Evolutionary conservation across 805 yeast species (phyloP).

Genomic region (Priceomyces castillae): DNA sequence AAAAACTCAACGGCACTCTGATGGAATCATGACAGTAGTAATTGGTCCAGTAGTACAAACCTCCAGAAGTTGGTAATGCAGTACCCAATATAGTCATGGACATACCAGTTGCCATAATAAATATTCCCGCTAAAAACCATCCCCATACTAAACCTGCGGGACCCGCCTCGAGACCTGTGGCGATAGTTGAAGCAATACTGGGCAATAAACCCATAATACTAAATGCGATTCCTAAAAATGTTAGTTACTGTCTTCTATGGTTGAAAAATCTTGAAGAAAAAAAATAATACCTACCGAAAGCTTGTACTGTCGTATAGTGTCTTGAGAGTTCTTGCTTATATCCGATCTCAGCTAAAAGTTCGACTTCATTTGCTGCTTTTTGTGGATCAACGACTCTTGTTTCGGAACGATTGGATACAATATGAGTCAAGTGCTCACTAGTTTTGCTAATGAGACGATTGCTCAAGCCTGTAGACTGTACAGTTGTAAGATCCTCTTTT

Average conservation of each 20-base stretch:
- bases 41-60: conserved; percentile 50
- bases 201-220: conserved; percentile 72
- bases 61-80: conserved; percentile 75
- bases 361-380: conserved; percentile 16
- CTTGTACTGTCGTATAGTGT: conserved; percentile 58
- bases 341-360: conserved; percentile 53
- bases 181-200: conserved; percentile 55
- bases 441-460: conserved; percentile 6
- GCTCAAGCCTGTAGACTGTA: not conserved
- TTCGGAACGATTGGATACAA: conserved; percentile 18
- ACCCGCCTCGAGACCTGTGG: conserved; percentile 57
- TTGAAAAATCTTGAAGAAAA: no score
- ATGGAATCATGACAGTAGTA: conserved; percentile 57
- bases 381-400: conserved; percentile 18
- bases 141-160: conserved; percentile 71
- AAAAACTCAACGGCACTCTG: conserved; percentile 53
- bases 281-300: conserved; percentile 46
- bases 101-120: conserved; percentile 57
- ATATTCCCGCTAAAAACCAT: conserved; percentile 59
- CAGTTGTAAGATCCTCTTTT: not conserved
- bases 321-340: conserved; percentile 67
- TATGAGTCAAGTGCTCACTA: conserved; percentile 9
- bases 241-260: conserved; percentile 5
- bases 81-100: conserved; percentile 66
- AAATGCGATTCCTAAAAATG: conserved; percentile 47